These are phyloP conservation scores for Schizophyllum amplum DNA, from an alignment of 1,284 basidiomycete species.

Conservation along the genomic window DNA sequence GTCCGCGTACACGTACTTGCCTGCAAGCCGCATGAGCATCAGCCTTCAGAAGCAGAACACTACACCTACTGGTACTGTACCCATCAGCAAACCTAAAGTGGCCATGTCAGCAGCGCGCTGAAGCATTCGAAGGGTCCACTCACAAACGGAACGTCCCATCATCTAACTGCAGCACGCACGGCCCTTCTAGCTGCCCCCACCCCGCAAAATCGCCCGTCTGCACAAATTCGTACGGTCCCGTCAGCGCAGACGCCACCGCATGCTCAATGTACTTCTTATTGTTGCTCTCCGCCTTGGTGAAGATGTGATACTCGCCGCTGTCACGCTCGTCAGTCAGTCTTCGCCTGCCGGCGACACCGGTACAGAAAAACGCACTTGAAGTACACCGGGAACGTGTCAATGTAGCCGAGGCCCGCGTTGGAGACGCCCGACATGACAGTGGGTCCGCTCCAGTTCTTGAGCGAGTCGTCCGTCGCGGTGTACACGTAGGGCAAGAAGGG, in stretches of 20 bases:
- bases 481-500: constrained; percentile 28
- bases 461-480: constrained; percentile 22
- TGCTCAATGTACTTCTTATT: constrained; percentile 24
- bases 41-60: background rate
- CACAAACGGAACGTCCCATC: constrained; percentile 26
- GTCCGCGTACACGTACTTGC: constrained; percentile 26
- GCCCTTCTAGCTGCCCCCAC: constrained; percentile 28
- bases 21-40: constrained; percentile 3
- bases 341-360: background rate
- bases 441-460: constrained; percentile 24
- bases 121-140: constrained; percentile 10
- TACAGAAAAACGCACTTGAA: constrained; percentile 23
- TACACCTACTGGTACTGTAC: background rate
- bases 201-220: constrained; percentile 26
- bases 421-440: constrained; percentile 26
- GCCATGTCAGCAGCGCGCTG: background rate
- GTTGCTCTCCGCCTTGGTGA: constrained; percentile 24
- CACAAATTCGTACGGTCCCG: constrained; percentile 24
- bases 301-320: constrained; percentile 26
- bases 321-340: background rate
- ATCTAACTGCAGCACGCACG: constrained; percentile 22
- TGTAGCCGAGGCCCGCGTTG: constrained; percentile 27
- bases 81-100: background rate
- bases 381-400: constrained; percentile 27
- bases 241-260: background rate